Evolutionary conservation across 345 rosid species (phyloP).

Genomic region (Euclidium syriacum): DNA sequence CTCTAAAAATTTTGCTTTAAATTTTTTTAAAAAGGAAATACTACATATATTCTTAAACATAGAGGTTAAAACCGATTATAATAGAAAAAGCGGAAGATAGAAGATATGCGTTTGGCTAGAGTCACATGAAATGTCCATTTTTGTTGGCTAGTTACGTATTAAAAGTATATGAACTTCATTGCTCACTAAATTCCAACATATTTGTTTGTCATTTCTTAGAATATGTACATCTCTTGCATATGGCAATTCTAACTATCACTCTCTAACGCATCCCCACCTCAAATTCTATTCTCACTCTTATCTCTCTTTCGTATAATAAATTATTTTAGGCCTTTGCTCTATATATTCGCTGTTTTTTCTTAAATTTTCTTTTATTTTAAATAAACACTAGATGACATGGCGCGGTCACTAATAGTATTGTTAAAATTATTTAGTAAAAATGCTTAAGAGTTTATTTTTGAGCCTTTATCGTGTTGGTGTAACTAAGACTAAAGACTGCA

Average conservation of each 20-base stretch:
- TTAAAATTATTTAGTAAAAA: too few relatives aligned
- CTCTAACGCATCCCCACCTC: constrained; percentile 25
- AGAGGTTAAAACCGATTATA: background rate
- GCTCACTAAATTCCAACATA: constrained; percentile 25
- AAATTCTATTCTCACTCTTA: constrained; percentile 6
- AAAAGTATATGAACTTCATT: constrained; percentile 12
- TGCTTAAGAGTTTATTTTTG: too few relatives aligned
- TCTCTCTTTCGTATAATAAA: background rate
- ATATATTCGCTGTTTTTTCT: constrained; percentile 1
- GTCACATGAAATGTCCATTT: constrained; percentile 31
- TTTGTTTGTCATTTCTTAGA: constrained; percentile 15
- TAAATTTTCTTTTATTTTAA: background rate
- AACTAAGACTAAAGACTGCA: too few relatives aligned
- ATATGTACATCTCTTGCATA: constrained; percentile 20
- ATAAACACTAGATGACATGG: background rate
- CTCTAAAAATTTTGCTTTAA: background rate
- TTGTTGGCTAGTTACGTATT: constrained; percentile 22
- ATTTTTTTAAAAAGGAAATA: background rate
- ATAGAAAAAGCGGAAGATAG: constrained; percentile 12
- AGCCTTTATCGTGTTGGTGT: too few relatives aligned
- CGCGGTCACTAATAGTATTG: too few relatives aligned
- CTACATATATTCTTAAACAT: background rate
- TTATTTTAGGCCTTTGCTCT: background rate
- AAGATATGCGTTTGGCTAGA: constrained; percentile 23
- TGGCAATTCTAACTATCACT: constrained; percentile 27